A percentile compares a stretch with the other conserved stretches of the same genome.
phyloP scores from a whole-genome alignment of 2,329 filamentous ascomycete species.

The Pseudogymnoascus sp. region DNA sequence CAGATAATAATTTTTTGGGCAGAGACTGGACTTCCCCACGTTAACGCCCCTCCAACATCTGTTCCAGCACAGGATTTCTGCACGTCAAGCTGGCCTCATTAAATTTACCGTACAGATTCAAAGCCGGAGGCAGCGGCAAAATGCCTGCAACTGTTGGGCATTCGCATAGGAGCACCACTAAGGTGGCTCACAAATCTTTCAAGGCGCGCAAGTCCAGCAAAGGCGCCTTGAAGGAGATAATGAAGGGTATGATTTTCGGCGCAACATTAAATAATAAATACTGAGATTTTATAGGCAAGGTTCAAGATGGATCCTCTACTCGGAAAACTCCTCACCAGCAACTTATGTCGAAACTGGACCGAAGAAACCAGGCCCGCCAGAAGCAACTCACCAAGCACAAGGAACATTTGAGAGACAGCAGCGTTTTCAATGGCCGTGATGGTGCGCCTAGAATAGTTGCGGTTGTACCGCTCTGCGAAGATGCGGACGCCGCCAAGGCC shows the following conservation, averaged over 20 bases:
- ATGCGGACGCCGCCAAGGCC: slow-evolving; percentile 60
- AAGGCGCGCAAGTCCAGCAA: slow-evolving; percentile 91
- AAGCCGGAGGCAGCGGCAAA: slow-evolving; percentile 65
- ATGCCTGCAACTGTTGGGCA: slow-evolving; percentile 71
- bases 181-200: slow-evolving; percentile 79
- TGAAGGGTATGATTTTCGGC: slow-evolving; percentile 59
- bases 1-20: slow-evolving; percentile 11
- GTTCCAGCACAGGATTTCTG: not conserved
- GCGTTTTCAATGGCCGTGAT: slow-evolving; percentile 78
- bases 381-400: slow-evolving; percentile 75
- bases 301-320: slow-evolving; percentile 62
- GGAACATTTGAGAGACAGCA: slow-evolving; percentile 71
- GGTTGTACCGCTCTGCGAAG: slow-evolving; percentile 72
- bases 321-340: slow-evolving; percentile 91
- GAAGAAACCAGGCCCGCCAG: slow-evolving; percentile 91
- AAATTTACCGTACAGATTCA: slow-evolving; percentile 68
- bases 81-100: slow-evolving; percentile 55
- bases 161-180: slow-evolving; percentile 89
- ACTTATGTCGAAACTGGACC: slow-evolving; percentile 94
- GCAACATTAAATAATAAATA: slow-evolving; percentile 7
- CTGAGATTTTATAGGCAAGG: slow-evolving; percentile 54
- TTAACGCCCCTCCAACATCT: slow-evolving; percentile 2
- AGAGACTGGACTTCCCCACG: slow-evolving; percentile 9
- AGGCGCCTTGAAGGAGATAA: slow-evolving; percentile 71
- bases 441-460: slow-evolving; percentile 84